These are phyloP conservation scores for Nannochloropsis salina DNA, from an alignment of 108 stramenopile genomes.

Conservation along the genomic window DNA sequence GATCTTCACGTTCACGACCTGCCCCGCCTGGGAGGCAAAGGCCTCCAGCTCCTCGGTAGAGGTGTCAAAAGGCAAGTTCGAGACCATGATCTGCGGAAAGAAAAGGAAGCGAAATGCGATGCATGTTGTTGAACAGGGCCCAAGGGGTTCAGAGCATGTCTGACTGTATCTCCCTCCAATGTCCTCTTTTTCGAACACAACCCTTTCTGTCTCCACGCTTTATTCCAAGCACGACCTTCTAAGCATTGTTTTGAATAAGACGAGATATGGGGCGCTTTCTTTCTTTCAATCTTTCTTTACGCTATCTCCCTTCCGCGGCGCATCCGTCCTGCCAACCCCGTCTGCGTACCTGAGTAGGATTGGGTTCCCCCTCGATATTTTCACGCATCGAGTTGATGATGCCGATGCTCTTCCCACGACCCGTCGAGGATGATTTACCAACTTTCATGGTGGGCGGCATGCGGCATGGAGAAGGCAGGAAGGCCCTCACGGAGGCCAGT, in stretches of 20 bases:
- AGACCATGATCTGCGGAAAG: neutral
- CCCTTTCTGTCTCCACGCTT: neutral
- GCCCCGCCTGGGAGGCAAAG: neutral
- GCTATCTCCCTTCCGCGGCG: too few species aligned
- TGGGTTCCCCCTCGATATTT: constrained; percentile 7
- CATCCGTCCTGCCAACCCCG: too few species aligned
- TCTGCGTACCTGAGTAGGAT: neutral
- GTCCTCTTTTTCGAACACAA: neutral
- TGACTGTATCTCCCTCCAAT: neutral
- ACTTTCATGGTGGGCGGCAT: constrained; percentile 5
- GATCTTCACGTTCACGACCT: constrained; percentile 26
- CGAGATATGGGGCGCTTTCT: neutral
- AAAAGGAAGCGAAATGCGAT: neutral
- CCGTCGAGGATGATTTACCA: neutral
- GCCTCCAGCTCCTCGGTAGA: constrained; percentile 17
- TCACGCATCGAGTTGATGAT: constrained; percentile 11
- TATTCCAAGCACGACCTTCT: too few species aligned
- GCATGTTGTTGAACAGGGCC: neutral
- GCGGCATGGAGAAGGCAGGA: neutral
- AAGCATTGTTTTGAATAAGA: neutral
- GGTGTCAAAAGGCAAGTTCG: neutral
- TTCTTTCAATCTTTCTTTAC: too few species aligned
- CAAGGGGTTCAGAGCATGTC: neutral
- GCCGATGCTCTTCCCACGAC: constrained; percentile 8
- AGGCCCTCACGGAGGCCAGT: neutral